Evolutionary conservation across 1,284 basidiomycete genomes (phyloP).

Genomic region (Ceratobasidium sp.): DNA sequence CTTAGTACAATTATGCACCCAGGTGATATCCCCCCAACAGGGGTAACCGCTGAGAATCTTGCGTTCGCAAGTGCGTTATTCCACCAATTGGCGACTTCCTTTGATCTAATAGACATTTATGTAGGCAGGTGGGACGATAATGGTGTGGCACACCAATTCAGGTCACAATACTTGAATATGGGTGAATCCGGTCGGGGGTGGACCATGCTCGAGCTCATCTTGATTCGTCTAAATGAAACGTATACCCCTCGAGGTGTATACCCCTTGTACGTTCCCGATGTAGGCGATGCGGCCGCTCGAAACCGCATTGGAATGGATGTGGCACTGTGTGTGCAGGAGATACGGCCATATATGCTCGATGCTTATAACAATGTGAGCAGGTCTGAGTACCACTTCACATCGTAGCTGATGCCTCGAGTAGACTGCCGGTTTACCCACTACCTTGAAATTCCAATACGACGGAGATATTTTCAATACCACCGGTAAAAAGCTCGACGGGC

Average conservation of each 20-base stretch:
- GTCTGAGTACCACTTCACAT: neutral
- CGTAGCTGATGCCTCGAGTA: neutral
- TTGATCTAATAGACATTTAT: neutral
- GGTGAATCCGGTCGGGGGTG: conserved; percentile 10
- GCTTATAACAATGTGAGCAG: conserved; percentile 28
- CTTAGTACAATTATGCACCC: neutral
- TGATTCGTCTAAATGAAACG: conserved; percentile 21
- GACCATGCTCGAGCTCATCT: conserved; percentile 12
- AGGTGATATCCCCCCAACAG: neutral
- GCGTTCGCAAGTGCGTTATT: conserved; percentile 1
- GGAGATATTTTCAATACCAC: conserved; percentile 17
- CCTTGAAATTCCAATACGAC: neutral
- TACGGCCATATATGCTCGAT: conserved; percentile 15
- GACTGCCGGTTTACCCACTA: conserved; percentile 23
- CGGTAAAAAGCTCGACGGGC: conserved; percentile 13
- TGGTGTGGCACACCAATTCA: conserved; percentile 19
- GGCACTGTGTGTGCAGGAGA: conserved; percentile 30
- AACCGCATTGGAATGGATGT: conserved; percentile 26
- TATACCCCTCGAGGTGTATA: conserved; percentile 13
- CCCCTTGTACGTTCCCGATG: neutral
- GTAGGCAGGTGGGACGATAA: conserved; percentile 9
- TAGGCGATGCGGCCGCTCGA: neutral
- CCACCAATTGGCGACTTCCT: neutral
- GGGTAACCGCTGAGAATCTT: neutral
- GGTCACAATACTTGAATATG: neutral